phyloP scores from a whole-genome alignment of 1,284 basidiomycete species.

The Chalciporus sp. region DNA sequence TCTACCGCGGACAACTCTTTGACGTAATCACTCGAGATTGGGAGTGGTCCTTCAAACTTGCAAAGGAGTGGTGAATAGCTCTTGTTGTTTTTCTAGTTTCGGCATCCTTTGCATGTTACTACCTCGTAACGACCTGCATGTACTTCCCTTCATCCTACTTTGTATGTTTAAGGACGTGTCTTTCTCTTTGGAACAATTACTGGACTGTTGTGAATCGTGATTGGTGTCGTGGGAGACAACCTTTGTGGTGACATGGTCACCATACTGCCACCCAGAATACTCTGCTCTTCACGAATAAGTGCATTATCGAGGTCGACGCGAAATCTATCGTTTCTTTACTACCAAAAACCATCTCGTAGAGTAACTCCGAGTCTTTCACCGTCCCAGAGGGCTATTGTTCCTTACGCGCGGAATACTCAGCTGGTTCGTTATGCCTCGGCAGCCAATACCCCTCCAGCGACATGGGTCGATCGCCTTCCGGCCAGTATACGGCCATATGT shows the following conservation, averaged over 20 bases:
- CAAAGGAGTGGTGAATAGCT: slow-evolving; percentile 71
- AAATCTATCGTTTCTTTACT: neutral
- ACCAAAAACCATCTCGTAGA: neutral
- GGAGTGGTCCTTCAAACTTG: slow-evolving; percentile 81
- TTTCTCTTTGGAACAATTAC: slow-evolving; percentile 1
- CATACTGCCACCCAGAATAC: slow-evolving; percentile 10
- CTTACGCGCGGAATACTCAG: neutral
- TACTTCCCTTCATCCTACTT: slow-evolving; percentile 16
- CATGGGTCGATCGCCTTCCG: slow-evolving; percentile 75
- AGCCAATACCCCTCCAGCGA: slow-evolving; percentile 26
- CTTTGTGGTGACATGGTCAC: slow-evolving; percentile 14
- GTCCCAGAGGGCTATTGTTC: neutral
- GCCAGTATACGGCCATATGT: slow-evolving; percentile 73
- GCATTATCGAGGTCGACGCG: slow-evolving; percentile 1
- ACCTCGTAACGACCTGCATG: slow-evolving; percentile 30
- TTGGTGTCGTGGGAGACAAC: neutral
- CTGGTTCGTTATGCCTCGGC: slow-evolving; percentile 21
- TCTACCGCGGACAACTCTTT: neutral
- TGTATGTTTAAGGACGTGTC: slow-evolving; percentile 26
- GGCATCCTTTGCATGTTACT: slow-evolving; percentile 33
- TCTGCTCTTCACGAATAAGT: neutral
- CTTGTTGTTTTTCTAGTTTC: slow-evolving; percentile 10
- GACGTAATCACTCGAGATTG: slow-evolving; percentile 50
- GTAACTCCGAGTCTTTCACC: neutral
- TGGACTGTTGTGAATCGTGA: neutral